Evolutionary conservation across 768 basidiomycete species (phyloP).

Genomic region (Lactarius hengduanensis): DNA sequence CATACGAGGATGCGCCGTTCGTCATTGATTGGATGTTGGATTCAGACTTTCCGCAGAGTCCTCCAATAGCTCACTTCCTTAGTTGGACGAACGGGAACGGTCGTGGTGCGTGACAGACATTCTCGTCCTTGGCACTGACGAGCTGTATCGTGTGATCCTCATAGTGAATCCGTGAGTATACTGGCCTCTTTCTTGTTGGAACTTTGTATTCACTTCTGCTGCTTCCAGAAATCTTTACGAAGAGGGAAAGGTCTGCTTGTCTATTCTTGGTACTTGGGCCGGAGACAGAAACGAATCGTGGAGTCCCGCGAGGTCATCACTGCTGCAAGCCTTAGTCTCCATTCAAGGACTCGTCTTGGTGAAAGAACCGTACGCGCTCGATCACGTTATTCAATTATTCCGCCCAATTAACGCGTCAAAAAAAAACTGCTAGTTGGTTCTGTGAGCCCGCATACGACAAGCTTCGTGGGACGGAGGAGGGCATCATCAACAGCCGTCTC

Average conservation of each 20-base stretch:
- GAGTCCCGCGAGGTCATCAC: conserved; percentile 79
- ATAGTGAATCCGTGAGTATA: conserved; percentile 72
- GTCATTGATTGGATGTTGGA: conserved; percentile 93
- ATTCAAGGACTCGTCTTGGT: conserved; percentile 93
- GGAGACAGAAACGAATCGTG: conserved; percentile 88
- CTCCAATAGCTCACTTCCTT: conserved; percentile 85
- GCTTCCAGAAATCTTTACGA: conserved; percentile 78
- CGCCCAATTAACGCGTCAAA: not conserved
- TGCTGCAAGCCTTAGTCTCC: conserved; percentile 90
- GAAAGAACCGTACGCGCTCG: conserved; percentile 74
- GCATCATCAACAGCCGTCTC: conserved; percentile 83
- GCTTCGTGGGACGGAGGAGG: conserved; percentile 85
- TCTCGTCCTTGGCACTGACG: not conserved
- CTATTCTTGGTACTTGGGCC: conserved; percentile 88
- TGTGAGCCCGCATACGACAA: conserved; percentile 95
- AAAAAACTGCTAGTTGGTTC: conserved; percentile 57
- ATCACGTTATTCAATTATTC: conserved; percentile 12
- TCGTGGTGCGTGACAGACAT: conserved; percentile 51
- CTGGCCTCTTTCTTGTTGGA: not conserved
- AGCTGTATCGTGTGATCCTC: not conserved
- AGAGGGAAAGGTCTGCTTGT: conserved; percentile 92
- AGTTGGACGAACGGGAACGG: conserved; percentile 96
- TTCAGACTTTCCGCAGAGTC: conserved; percentile 77
- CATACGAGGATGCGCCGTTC: conserved; percentile 94
- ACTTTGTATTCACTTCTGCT: not conserved